phyloP scores from a whole-genome alignment of 2,329 filamentous ascomycete species.

The Aspergillus eucalypticola region DNA sequence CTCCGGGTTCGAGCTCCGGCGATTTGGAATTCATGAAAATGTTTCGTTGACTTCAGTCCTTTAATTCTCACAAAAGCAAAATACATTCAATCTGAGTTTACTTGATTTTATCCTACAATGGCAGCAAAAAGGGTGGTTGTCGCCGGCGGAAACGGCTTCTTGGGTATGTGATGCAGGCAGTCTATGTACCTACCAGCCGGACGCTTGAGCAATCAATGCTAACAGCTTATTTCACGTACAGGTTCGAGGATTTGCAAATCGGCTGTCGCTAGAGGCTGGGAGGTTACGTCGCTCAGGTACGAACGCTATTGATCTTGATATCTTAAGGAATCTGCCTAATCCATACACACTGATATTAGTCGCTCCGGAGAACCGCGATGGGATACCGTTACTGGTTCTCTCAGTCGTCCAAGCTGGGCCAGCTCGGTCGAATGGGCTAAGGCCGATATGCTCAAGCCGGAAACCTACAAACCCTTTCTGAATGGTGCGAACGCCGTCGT shows the following conservation, averaged over 20 bases:
- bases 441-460: conserved; percentile 81
- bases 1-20: not conserved
- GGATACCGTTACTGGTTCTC: conserved; percentile 72
- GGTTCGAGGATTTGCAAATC: conserved; percentile 85
- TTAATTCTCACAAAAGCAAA: too few species aligned
- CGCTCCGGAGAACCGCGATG: conserved; percentile 88
- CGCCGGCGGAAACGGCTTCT: conserved; percentile 89
- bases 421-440: conserved; percentile 81
- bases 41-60: not conserved
- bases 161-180: conserved; percentile 56
- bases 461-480: conserved; percentile 75
- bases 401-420: conserved; percentile 75
- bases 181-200: not conserved
- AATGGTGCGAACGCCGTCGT: conserved; percentile 80
- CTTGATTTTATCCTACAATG: conserved; percentile 37
- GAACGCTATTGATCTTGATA: not conserved
- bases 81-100: not conserved
- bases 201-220: conserved; percentile 1
- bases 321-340: not conserved
- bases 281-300: conserved; percentile 89
- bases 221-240: conserved; percentile 29
- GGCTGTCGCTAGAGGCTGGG: conserved; percentile 81
- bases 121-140: conserved; percentile 80
- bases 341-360: conserved; percentile 48
- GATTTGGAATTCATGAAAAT: not conserved